Percentiles rank a stretch among this genome's conserved stretches.
phyloP scores from a whole-genome alignment of 2,329 filamentous ascomycete species.

The Didymellaceae sp. region DNA sequence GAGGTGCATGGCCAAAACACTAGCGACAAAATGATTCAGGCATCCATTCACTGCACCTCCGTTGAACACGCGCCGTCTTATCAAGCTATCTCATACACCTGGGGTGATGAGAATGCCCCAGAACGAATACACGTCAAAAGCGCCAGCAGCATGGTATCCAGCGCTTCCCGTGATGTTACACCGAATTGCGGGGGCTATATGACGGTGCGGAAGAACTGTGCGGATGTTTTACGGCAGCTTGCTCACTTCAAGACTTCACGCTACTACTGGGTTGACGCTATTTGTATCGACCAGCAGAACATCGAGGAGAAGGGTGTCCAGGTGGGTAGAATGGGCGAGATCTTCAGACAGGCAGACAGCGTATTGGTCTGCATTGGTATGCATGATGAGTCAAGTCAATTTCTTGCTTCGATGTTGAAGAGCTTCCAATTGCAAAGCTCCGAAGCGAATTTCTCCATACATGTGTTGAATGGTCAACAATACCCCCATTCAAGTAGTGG shows the following conservation, averaged over 20 bases:
- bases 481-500: too few relatives aligned
- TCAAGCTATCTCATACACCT: not conserved
- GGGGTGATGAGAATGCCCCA: not conserved
- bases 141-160: not conserved
- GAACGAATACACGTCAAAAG: not conserved
- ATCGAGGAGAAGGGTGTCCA: not conserved
- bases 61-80: not conserved
- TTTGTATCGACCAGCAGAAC: not conserved
- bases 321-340: not conserved
- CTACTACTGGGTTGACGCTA: not conserved
- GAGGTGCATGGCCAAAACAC: not conserved
- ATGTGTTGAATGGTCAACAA: too few relatives aligned
- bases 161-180: too few relatives aligned
- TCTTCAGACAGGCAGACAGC: not conserved
- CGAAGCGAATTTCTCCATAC: not conserved
- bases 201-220: not conserved
- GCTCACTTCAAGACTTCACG: not conserved
- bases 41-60: not conserved
- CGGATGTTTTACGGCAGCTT: not conserved
- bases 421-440: not conserved
- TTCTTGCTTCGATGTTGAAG: not conserved
- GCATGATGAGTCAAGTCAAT: not conserved
- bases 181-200: not conserved
- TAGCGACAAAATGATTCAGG: not conserved
- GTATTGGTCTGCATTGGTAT: not conserved